Evolutionary conservation across 208 protist species (phyloP), one percentile per base, ranked within the genome.

Genomic region (Blechomonas ayalai): DNA sequence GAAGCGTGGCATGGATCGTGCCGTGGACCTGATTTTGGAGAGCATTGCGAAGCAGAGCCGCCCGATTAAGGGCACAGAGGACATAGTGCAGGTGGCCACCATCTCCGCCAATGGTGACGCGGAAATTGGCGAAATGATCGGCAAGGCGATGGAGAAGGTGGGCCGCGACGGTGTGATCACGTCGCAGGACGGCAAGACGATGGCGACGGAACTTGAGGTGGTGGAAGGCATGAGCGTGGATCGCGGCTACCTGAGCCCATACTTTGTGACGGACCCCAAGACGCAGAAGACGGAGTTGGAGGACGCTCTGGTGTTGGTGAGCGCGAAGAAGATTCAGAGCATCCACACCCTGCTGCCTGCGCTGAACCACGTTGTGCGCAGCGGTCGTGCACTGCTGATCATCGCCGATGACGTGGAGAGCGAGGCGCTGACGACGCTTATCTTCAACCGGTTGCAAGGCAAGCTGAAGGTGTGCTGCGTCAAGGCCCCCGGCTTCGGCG

Each of bases 131-230:
- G 56, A 92, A 48, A 78, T 99, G 58, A 98, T 99, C 47, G 95
- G 96, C 26, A 52, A 85, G 37, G 98, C 98, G 20, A 99, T 99
- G 96, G 95, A 99, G 68, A 95, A 92, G 66, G 97, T 99, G 27
- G 97, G 97, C 64, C 96, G 97, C 64, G 95, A 99, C 59, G 98
- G 98, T 45, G 97, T 99, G 42, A 99, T 99, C 89, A 99, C 97
- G 36, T 95, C 98, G 32, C 79, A 95, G 76, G 97, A 99, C 60
- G 98, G 98, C 52, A 99, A 99, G 69, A 99, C 97, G 10, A 44
- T 99, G 24, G 58, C 79, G 27, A 96, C 98, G 49, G 96, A 99
- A 75, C 90, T 99, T 23, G 97, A 99, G 67, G 67, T 98, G 26
- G 92, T 97, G 39, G 97, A 99, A 64, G 97, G 97, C 56, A 98